These are phyloP conservation scores for Apiospora arundinis DNA, from an alignment of 2,329 filamentous ascomycete genomes.

Conservation along the genomic window DNA sequence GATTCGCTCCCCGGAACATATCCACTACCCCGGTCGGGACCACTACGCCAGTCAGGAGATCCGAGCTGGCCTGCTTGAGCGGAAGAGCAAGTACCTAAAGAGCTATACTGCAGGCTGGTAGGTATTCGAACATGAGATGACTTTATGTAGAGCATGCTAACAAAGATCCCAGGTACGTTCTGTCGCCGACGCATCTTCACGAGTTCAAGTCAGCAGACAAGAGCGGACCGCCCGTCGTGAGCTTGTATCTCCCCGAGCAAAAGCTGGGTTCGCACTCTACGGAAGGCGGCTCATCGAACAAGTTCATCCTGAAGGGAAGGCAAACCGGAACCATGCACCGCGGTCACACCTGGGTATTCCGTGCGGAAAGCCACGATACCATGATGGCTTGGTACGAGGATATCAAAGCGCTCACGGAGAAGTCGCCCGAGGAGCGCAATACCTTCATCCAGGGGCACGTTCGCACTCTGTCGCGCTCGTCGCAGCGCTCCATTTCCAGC, in stretches of 20 bases:
- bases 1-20: conserved; percentile 78
- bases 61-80: conserved; percentile 87
- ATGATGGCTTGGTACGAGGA: conserved; percentile 98
- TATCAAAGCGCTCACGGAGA: conserved; percentile 88
- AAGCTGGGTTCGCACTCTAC: conserved; percentile 92
- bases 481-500: conserved; percentile 69
- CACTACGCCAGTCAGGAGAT: conserved; percentile 85
- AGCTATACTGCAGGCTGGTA: conserved; percentile 96
- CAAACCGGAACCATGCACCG: conserved; percentile 94
- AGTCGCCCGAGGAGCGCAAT: conserved; percentile 84
- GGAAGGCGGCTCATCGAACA: conserved; percentile 85
- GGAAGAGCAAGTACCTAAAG: conserved; percentile 98
- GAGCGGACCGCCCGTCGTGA: conserved; percentile 92
- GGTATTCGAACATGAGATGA: conserved; percentile 41
- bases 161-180: conserved; percentile 73
- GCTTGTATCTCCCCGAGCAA: conserved; percentile 90
- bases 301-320: conserved; percentile 96
- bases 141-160: conserved; percentile 29
- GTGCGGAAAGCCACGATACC: conserved; percentile 80
- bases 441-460: conserved; percentile 86
- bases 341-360: conserved; percentile 75
- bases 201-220: conserved; percentile 99
- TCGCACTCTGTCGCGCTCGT: conserved; percentile 75
- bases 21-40: conserved; percentile 89
- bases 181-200: conserved; percentile 95